Percentiles rank a stretch among this genome's conserved stretches.
phyloP scores from a whole-genome alignment of 495 filamentous ascomycete genomes.

The Podospora australis region DNA sequence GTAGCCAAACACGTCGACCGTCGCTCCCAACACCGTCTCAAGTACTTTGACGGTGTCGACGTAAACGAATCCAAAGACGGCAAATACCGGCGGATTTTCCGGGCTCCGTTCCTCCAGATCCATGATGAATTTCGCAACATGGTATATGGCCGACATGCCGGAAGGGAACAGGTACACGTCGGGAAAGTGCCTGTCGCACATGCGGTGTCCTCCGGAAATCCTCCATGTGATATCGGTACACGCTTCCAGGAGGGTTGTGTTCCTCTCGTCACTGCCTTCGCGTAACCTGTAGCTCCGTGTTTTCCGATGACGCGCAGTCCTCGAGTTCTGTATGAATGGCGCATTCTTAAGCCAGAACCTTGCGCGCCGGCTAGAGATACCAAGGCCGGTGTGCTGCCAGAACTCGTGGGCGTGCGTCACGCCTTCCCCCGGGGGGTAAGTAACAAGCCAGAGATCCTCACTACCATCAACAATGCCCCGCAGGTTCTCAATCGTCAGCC shows the following conservation, averaged over 20 bases:
- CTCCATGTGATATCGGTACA: too few relatives aligned
- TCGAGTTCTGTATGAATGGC: background rate
- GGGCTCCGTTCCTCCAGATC: too few relatives aligned
- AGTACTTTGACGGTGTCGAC: slow-evolving; percentile 25
- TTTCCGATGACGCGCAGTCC: background rate
- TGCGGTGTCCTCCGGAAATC: background rate
- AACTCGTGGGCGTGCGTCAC: slow-evolving; percentile 11
- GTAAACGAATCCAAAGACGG: slow-evolving; percentile 18
- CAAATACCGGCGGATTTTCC: too few relatives aligned
- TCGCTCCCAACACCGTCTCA: background rate
- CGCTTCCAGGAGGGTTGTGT: too few relatives aligned
- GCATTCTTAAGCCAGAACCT: slow-evolving; percentile 14
- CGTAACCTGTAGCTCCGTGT: slow-evolving; percentile 12
- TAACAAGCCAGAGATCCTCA: slow-evolving; percentile 14
- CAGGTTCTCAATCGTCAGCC: background rate
- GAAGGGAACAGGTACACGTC: background rate
- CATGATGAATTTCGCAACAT: background rate
- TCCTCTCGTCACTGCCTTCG: slow-evolving; percentile 14
- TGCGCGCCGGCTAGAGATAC: slow-evolving; percentile 24
- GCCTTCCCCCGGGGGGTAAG: slow-evolving; percentile 13
- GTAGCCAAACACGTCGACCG: slow-evolving; percentile 6
- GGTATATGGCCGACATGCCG: background rate
- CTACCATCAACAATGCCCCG: background rate
- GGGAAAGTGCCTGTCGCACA: background rate
- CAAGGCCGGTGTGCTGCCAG: slow-evolving; percentile 27